Evolutionary conservation across 192 early-diverging fungal genomes (phyloP).

Genomic region (Backusella morwellensis): DNA sequence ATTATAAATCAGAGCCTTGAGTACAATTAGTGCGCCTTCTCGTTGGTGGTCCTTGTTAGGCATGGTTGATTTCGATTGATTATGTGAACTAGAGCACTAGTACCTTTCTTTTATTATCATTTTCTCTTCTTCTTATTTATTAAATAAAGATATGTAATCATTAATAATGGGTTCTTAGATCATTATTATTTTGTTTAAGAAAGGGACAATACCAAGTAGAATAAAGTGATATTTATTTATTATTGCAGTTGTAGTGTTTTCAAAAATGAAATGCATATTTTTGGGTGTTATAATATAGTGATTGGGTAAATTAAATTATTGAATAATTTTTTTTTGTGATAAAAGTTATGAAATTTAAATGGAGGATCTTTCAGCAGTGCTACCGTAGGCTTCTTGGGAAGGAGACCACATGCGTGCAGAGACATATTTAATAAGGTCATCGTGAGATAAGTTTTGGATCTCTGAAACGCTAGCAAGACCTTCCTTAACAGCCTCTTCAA

Average conservation of each 20-base stretch:
- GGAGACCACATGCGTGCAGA: constrained; percentile 12
- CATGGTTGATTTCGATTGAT: no score
- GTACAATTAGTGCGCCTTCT: no score
- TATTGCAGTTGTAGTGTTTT: neutral
- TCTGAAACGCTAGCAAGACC: constrained; percentile 2
- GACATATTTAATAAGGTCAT: constrained; percentile 11
- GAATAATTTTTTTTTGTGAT: neutral
- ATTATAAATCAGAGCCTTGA: no score
- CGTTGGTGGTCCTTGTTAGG: no score
- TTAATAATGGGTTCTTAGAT: no score
- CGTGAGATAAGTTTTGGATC: neutral
- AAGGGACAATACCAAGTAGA: neutral
- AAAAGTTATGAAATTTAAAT: neutral
- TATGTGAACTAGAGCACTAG: no score
- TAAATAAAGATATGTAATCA: no score
- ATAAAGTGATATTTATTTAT: neutral
- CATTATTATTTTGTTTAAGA: no score
- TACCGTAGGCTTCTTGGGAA: neutral
- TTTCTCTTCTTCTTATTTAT: no score
- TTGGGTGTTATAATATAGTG: neutral
- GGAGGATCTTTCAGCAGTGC: neutral
- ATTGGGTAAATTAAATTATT: neutral
- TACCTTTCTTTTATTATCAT: no score
- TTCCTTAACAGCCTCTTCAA: constrained; percentile 39
- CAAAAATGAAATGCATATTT: neutral